Conservation (phyloP, 768 basidiomycete genomes). For the Mycena indigotica region DNA sequence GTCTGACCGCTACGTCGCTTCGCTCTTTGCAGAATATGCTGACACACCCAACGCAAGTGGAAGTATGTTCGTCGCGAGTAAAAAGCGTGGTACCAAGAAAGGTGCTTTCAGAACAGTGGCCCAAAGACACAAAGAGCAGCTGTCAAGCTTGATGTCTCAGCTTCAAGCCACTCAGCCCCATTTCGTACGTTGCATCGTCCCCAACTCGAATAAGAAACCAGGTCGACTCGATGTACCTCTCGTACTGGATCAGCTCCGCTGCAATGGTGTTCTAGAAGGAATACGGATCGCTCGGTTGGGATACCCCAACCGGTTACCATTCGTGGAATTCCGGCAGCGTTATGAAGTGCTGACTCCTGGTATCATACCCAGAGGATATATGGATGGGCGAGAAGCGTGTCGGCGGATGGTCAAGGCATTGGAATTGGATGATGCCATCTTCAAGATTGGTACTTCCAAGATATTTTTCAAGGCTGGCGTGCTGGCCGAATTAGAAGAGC, state of each 20-base stretch:
- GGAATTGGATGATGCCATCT: constrained; percentile 81
- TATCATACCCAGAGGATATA: constrained; percentile 91
- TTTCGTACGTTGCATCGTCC: constrained; percentile 97
- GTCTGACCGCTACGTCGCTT: constrained; percentile 76
- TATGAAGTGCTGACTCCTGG: constrained; percentile 96
- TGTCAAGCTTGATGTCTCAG: constrained; percentile 88
- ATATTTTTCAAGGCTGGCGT: constrained; percentile 99
- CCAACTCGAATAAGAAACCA: constrained; percentile 89
- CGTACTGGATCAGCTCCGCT: constrained; percentile 93
- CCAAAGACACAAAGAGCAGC: constrained; percentile 95
- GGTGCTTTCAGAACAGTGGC: constrained; percentile 96
- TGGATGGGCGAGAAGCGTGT: constrained; percentile 96
- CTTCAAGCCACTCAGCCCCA: constrained; percentile 94
- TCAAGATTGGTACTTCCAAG: constrained; percentile 94
- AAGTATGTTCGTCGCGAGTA: constrained; percentile 50
- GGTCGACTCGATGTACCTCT: constrained; percentile 91
- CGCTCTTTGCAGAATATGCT: constrained; percentile 81
- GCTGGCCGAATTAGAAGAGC: constrained; percentile 92
- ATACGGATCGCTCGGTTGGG: constrained; percentile 97
- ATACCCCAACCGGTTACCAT: constrained; percentile 95
- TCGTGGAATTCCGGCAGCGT: constrained; percentile 95
- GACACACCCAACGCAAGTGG: constrained; percentile 41
- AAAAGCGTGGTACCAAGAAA: constrained; percentile 83
- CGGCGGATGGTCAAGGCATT: constrained; percentile 87
- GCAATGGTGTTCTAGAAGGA: constrained; percentile 98